Evolutionary conservation across 352 stramenopile species (phyloP).

Genomic region (Phytophthora brassicae): DNA sequence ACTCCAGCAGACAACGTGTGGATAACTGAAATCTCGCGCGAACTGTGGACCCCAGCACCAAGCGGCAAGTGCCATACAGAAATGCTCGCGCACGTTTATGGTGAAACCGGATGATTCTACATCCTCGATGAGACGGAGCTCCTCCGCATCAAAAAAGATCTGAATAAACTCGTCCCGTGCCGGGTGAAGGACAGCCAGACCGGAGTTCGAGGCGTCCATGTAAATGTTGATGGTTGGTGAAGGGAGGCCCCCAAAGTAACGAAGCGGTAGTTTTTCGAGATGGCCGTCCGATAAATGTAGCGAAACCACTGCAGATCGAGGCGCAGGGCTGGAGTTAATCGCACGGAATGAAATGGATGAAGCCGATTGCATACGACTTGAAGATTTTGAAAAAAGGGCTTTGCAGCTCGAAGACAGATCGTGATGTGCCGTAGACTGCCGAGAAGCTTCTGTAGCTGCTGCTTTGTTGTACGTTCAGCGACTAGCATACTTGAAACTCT

Average conservation of each 20-base stretch:
- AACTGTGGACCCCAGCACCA: neutral
- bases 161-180: neutral
- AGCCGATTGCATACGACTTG: neutral
- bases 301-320: neutral
- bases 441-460: neutral
- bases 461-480: neutral
- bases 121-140: neutral
- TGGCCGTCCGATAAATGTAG: slow-evolving; percentile 1
- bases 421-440: neutral
- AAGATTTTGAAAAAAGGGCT: neutral
- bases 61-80: neutral
- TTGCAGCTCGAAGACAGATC: neutral
- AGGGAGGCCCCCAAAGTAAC: slow-evolving; percentile 4
- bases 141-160: neutral
- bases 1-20: neutral
- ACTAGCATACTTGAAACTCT: neutral
- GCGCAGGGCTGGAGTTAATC: neutral
- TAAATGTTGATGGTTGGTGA: neutral
- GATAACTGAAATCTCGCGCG: neutral
- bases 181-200: neutral
- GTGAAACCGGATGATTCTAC: neutral
- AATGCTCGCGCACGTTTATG: neutral
- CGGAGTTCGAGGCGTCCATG: neutral
- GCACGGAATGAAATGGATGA: neutral
- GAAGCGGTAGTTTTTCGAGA: slow-evolving; percentile 9